Evolutionary conservation across 768 basidiomycete genomes (phyloP), one percentile per base, ranked within the genome.

Genomic region (Kwoniella botswanensis): DNA sequence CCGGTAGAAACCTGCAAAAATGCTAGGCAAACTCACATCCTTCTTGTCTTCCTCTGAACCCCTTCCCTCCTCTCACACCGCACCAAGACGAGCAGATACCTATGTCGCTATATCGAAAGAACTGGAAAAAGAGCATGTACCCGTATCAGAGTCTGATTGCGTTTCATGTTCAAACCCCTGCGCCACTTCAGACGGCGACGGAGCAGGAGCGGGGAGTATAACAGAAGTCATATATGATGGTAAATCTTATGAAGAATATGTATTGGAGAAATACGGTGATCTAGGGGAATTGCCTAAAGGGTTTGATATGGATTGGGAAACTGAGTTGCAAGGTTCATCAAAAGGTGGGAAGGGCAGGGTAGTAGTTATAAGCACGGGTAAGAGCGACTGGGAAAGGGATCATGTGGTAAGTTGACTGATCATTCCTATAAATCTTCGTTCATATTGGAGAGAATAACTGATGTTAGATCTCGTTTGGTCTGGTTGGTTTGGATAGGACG

Each of bases 261-360:
- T 75, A 0, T 11, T 70, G 21, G 76, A 75, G 9, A 68, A 53
- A 44, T 76, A 75, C 66, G 72, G 73, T 4, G 71, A 72, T 70
- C 74, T 71, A 71, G 79, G 73, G 1, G 89, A 89, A 56, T 93
- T 91, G 76, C 90, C 92, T 29, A 84, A 83, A 18, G 89, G 88
- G 63, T 90, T 97, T 78, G 88, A 89, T 50, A 85, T 92, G 43
- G 95, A 98, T 85, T 88, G 88, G 85, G 90, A 90, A 22, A 88
- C 89, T 2, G 88, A 91, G 58, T 88, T 98, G 88, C 84, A 94
- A n/a, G 95, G 94, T 10, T 89, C 90, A 41, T 88, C 94, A 29
- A 91, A 91, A 82, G 90, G 93, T 2, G 94, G 93, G 82, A 88
- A 88, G 50, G 90, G 93, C 24, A 91, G 94, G 86, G 92, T 91